A percentile compares a stretch with the other conserved stretches of the same genome.
phyloP scores from a whole-genome alignment of 169 alveolate genomes.

The Plasmodium ovale region DNA sequence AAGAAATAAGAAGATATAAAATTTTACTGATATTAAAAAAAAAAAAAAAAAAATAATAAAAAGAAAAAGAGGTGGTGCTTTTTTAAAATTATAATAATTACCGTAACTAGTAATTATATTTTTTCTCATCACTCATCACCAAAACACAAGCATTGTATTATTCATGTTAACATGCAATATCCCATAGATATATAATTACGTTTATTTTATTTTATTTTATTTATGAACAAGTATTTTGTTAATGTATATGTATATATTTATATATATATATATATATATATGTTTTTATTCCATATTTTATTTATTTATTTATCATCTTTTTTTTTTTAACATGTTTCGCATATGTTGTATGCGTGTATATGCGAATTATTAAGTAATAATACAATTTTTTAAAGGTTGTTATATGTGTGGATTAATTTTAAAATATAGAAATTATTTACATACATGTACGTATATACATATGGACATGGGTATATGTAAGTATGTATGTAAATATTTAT shows the following conservation, averaged over 20 bases:
- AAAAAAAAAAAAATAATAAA: too few species aligned
- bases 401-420: neutral
- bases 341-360: too few species aligned
- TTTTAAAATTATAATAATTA: conserved; percentile 2
- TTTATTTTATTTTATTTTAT: neutral
- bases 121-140: neutral
- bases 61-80: too few species aligned
- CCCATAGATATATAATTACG: neutral
- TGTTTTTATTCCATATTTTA: neutral
- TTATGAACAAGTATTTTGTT: neutral
- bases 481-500: neutral
- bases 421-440: neutral
- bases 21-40: neutral
- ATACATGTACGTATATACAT: conserved; percentile 3
- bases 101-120: conserved; percentile 13
- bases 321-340: too few species aligned
- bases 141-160: too few species aligned
- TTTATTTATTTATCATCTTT: neutral
- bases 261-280: conserved; percentile 13
- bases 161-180: too few species aligned
- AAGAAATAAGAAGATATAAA: neutral
- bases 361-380: too few species aligned
- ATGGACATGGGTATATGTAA: neutral
- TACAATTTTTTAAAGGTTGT: too few species aligned
- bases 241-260: conserved; percentile 1